These are phyloP conservation scores for Obelidium mucronatum DNA, from an alignment of 192 early-diverging fungal genomes.

Conservation along the genomic window DNA sequence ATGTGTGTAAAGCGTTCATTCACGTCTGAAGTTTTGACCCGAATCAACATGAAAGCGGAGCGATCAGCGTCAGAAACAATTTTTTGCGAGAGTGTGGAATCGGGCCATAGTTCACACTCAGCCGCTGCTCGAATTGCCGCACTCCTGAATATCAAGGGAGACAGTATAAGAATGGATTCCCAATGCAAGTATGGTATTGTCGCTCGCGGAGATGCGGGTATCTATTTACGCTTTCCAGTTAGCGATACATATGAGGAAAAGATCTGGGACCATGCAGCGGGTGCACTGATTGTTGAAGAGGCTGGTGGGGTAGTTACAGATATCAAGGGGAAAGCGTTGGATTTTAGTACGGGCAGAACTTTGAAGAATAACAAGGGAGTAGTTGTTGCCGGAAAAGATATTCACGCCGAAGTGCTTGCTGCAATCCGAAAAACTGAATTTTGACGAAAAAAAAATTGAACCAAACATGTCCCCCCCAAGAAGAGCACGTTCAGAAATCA, in stretches of 20 bases:
- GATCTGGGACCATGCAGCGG: conserved; percentile 99
- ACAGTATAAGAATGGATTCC: conserved; percentile 92
- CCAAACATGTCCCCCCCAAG: not conserved
- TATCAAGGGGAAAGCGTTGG: conserved; percentile 80
- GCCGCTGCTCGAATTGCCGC: conserved; percentile 77
- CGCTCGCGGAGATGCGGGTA: conserved; percentile 90
- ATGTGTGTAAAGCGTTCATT: conserved; percentile 55
- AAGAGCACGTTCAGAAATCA: not conserved
- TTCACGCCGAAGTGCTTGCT: conserved; percentile 78
- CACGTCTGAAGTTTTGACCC: conserved; percentile 54
- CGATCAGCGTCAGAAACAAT: conserved; percentile 63
- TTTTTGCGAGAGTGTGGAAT: conserved; percentile 98
- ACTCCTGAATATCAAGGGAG: conserved; percentile 77
- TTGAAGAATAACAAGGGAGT: conserved; percentile 88
- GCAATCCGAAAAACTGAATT: conserved; percentile 60
- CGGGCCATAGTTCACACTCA: conserved; percentile 87
- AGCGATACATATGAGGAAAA: conserved; percentile 89
- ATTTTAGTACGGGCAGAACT: conserved; percentile 89
- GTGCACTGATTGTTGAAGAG: conserved; percentile 87
- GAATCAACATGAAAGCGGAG: conserved; percentile 67
- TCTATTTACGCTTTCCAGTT: conserved; percentile 88
- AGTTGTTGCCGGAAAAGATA: conserved; percentile 69
- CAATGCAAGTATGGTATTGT: conserved; percentile 97
- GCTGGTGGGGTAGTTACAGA: conserved; percentile 93
- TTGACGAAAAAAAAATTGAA: not conserved